Evolutionary conservation across 2,329 filamentous ascomycete species (phyloP).

Genomic region (Allantophomopsis cytisporea): DNA sequence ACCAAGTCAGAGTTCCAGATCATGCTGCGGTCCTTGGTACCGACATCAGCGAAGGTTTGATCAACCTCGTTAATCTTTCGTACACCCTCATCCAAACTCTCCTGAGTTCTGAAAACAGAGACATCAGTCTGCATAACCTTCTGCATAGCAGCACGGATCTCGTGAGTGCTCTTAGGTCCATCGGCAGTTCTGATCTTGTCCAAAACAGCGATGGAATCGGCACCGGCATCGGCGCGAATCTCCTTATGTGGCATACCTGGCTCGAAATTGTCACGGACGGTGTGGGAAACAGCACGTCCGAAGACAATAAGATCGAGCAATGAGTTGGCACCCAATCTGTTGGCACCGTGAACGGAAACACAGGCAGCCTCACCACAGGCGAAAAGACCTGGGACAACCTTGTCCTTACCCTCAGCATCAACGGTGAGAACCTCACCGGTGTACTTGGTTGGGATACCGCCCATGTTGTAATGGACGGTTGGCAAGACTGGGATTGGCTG

Average conservation of each 20-base stretch:
- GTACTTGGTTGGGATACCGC: conserved; percentile 95
- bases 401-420: conserved; percentile 74
- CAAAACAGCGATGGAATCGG: conserved; percentile 73
- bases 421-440: conserved; percentile 90
- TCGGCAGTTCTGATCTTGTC: conserved; percentile 76
- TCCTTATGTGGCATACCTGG: conserved; percentile 72
- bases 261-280: conserved; percentile 85
- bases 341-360: conserved; percentile 95
- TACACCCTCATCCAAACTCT: conserved; percentile 89
- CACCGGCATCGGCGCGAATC: conserved; percentile 72
- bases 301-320: conserved; percentile 96
- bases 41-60: conserved; percentile 64
- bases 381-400: conserved; percentile 88
- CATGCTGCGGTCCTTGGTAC: conserved; percentile 98
- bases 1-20: conserved; percentile 99
- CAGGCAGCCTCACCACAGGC: conserved; percentile 96
- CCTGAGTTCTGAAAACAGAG: conserved; percentile 88
- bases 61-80: conserved; percentile 79
- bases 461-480: conserved; percentile 99
- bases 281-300: conserved; percentile 93
- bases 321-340: conserved; percentile 95
- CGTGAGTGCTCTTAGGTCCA: conserved; percentile 75
- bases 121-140: conserved; percentile 98
- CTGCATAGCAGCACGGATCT: conserved; percentile 87
- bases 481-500: conserved; percentile 93